Evolutionary conservation across 306 rosid genomes (phyloP).

Genomic region (Trifolium dubium): DNA sequence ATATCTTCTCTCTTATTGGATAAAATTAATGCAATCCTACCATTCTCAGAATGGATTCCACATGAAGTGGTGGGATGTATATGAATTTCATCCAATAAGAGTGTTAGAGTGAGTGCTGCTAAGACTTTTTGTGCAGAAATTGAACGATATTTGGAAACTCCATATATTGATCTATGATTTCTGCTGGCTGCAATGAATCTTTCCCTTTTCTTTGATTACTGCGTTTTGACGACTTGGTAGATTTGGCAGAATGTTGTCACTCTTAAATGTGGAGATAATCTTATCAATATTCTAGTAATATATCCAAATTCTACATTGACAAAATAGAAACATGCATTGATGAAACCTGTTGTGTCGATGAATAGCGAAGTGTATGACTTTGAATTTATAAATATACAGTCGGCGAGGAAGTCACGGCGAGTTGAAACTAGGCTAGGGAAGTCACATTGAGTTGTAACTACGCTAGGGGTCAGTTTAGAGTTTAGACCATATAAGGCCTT

Average conservation of each 20-base stretch:
- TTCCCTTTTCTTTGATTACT: neutral
- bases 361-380: no score
- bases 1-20: neutral
- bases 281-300: neutral
- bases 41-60: neutral
- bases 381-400: no score
- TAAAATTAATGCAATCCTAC: neutral
- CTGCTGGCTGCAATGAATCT: neutral
- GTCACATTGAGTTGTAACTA: no score
- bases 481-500: neutral
- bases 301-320: neutral
- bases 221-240: neutral
- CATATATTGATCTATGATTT: neutral
- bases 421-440: no score
- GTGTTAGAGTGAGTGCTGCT: neutral
- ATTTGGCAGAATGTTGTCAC: neutral
- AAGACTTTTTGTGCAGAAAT: neutral
- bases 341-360: neutral
- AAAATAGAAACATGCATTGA: neutral
- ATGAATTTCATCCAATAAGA: neutral
- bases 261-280: neutral
- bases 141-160: neutral
- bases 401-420: no score
- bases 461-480: neutral
- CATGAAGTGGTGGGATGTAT: neutral